These are phyloP conservation scores for Boletus subparvulus DNA, from an alignment of 768 basidiomycete species.

Conservation along the genomic window DNA sequence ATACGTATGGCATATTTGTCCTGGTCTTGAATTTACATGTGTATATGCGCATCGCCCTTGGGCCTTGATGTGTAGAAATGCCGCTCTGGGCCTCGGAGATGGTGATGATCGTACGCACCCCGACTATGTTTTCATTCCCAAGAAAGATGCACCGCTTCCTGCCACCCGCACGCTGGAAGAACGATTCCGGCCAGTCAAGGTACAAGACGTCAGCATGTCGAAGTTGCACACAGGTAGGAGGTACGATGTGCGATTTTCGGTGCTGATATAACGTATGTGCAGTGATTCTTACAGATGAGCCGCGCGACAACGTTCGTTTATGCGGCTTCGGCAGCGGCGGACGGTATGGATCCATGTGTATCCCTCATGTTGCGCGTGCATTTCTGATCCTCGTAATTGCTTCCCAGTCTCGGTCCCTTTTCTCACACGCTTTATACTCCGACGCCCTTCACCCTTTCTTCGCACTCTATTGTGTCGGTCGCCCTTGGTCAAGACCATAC, in stretches of 20 bases:
- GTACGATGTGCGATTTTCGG: not conserved
- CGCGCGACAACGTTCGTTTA: constrained; percentile 67
- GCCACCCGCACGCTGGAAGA: constrained; percentile 33
- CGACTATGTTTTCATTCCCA: constrained; percentile 62
- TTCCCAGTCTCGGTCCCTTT: constrained; percentile 62
- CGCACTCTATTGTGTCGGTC: constrained; percentile 58
- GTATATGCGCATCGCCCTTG: not conserved
- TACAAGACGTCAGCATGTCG: constrained; percentile 75
- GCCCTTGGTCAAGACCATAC: constrained; percentile 96
- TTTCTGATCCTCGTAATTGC: not conserved
- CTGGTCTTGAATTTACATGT: not conserved
- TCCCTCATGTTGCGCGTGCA: not conserved
- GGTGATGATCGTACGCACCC: constrained; percentile 75
- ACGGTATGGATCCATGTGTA: constrained; percentile 48
- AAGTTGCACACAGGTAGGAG: constrained; percentile 79
- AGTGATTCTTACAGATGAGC: constrained; percentile 72
- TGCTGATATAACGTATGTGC: not conserved
- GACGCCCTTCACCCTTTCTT: constrained; percentile 56
- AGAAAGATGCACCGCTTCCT: constrained; percentile 13
- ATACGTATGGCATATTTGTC: not conserved
- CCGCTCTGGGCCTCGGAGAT: constrained; percentile 82
- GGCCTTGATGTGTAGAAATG: constrained; percentile 56
- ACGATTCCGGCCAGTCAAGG: constrained; percentile 62
- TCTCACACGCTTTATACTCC: constrained; percentile 80
- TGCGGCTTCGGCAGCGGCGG: constrained; percentile 92